These are phyloP conservation scores for Scheffersomyces parashehatae DNA, from an alignment of 1,139 yeast species.

Conservation along the genomic window DNA sequence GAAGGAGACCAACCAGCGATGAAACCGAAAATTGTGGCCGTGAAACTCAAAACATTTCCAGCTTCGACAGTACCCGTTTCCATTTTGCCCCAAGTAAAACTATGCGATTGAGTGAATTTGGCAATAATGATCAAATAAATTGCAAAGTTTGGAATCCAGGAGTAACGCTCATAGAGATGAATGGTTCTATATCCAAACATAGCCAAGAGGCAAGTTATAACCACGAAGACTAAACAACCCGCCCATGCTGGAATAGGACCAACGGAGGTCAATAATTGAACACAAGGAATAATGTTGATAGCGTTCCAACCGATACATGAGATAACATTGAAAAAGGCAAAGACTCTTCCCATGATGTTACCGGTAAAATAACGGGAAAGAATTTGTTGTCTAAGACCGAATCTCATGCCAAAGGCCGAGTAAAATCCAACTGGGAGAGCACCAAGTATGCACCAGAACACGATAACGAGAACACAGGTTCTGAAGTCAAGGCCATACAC, in stretches of 20 bases:
- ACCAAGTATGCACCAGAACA: conserved; percentile 26
- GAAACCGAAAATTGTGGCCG: conserved; percentile 29
- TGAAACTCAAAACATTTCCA: conserved; percentile 28
- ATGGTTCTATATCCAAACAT: conserved; percentile 30
- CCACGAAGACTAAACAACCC: conserved; percentile 31
- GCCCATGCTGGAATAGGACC: conserved; percentile 35
- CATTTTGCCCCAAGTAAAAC: conserved; percentile 31
- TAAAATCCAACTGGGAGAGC: conserved; percentile 33
- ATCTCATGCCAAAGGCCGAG: conserved; percentile 31
- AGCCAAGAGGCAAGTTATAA: conserved; percentile 26
- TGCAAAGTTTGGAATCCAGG: conserved; percentile 30
- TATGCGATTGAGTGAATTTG: conserved; percentile 22
- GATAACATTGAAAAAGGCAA: conserved; percentile 32
- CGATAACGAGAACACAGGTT: conserved; percentile 32
- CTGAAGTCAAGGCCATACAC: conserved; percentile 30
- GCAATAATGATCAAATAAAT: conserved; percentile 29
- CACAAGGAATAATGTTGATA: conserved; percentile 33
- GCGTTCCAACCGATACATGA: conserved; percentile 40
- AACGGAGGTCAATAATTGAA: conserved; percentile 26
- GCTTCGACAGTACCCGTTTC: conserved; percentile 41
- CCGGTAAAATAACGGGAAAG: conserved; percentile 33
- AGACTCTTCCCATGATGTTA: conserved; percentile 30
- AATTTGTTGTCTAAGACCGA: conserved; percentile 36
- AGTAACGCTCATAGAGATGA: conserved; percentile 28
- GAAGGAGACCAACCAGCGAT: conserved; percentile 33